Evolutionary conservation across 2,329 filamentous ascomycete genomes (phyloP), one percentile per base, ranked within the genome.

Genomic region (Penicillium sp.): DNA sequence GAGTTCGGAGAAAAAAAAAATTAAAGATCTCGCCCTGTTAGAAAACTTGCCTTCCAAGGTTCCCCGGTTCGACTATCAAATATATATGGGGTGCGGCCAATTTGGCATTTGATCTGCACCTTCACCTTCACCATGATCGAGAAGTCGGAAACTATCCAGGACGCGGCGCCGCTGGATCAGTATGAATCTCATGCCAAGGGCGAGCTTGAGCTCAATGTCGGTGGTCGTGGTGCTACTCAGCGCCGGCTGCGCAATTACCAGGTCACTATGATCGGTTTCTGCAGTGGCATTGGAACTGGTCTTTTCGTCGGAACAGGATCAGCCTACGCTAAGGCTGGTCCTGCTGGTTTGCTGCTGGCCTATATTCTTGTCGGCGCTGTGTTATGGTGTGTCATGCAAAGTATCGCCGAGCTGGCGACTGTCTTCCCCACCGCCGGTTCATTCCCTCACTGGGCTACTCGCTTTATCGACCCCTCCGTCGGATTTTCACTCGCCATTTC

Each of bases 381-480:
- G 88, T 75, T 96, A 60, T 96, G 91, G 77, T 93, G 89, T 73
- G 96, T 91, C 3, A 90, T 96, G 52, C 92, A 96, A 70, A 91
- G 92, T 3, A 82, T 97, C 21, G 93, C 92, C 56, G 93, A 97
- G 75, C 82, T 97, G 72, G 90, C 92, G 21, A 92, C 96, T 22
- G 78, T 92, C n/a, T 95, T 93, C 63, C 93, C 93, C 3, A 89
- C 96, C 19, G 90, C 92, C 11, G 93, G 93, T 50, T 95, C 91
- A 2, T 97, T 96, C 71, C 91, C 91, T 1, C 88, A 91, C 10
- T 96, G 92, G 78, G 93, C 92, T 19, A 96, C 91, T 10, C 85
- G 93, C 13, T 96, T 97, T 69, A 77, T 97, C 31, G 91, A 96
- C 70, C 93, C 92, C 1, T 90, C 92, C 0, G 96, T 91, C 88